A percentile compares a stretch with the other conserved stretches of the same genome.
Evolutionary conservation across 1,139 yeast species (phyloP).

Genomic region (Candida pseudocylindracea): DNA sequence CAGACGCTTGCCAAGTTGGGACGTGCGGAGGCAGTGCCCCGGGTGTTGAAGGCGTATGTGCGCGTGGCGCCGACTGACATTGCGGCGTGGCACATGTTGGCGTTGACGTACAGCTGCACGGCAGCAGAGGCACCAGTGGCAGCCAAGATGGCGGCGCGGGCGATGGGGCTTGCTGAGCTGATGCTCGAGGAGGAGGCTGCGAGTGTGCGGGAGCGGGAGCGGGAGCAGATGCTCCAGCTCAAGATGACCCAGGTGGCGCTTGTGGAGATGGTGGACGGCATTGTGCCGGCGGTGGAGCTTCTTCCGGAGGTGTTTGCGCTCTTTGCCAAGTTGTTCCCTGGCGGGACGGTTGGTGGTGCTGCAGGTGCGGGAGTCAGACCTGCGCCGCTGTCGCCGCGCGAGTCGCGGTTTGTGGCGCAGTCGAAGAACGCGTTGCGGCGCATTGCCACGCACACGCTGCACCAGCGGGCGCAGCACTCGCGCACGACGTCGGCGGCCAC

Average conservation of each 20-base stretch:
- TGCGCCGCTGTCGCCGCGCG: not conserved
- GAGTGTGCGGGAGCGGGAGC: slow-evolving; percentile 8
- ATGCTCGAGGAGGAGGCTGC: not conserved
- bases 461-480: not conserved
- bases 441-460: not conserved
- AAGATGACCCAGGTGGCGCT: slow-evolving; percentile 60
- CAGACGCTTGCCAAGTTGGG: slow-evolving; percentile 12
- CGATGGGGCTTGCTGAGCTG: not conserved
- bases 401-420: not conserved
- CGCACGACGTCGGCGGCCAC: not conserved
- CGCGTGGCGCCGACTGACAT: slow-evolving; percentile 6
- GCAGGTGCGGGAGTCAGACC: too few species aligned
- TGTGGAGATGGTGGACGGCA: slow-evolving; percentile 40
- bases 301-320: slow-evolving; percentile 45
- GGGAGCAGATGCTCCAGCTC: slow-evolving; percentile 40
- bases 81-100: not conserved
- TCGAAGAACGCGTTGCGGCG: not conserved
- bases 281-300: slow-evolving; percentile 35
- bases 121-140: not conserved
- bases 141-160: not conserved
- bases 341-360: slow-evolving; percentile 6
- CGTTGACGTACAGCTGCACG: too few species aligned
- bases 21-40: slow-evolving; percentile 10
- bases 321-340: slow-evolving; percentile 28
- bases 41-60: slow-evolving; percentile 16